phyloP scores from a whole-genome alignment of 768 basidiomycete genomes.

The Auriscalpium vulgare region DNA sequence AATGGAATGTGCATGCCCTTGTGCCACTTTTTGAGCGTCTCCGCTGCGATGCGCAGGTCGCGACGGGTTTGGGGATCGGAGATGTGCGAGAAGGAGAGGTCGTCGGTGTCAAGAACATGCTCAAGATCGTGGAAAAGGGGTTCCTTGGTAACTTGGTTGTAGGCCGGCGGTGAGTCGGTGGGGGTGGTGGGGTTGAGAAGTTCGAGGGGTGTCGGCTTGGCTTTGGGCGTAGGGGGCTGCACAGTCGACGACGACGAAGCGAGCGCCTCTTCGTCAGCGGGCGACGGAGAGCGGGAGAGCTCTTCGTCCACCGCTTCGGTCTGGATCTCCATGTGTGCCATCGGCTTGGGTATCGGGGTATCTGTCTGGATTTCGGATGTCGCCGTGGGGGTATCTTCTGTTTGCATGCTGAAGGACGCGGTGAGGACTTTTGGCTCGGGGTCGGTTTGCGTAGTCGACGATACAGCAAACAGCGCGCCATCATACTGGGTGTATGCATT shows the following conservation, averaged over 20 bases:
- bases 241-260: constrained; percentile 67
- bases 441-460: constrained; percentile 52
- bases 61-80: constrained; percentile 10
- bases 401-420: constrained; percentile 48
- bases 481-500: constrained; percentile 73
- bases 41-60: constrained; percentile 45
- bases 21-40: constrained; percentile 66
- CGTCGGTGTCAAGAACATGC: constrained; percentile 8
- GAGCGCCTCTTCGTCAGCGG: constrained; percentile 36
- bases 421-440: constrained; percentile 41
- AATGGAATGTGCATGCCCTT: constrained; percentile 42
- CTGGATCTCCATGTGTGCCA: constrained; percentile 12
- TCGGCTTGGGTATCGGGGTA: neutral
- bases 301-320: constrained; percentile 31
- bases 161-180: constrained; percentile 65
- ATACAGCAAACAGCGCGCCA: constrained; percentile 38
- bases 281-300: constrained; percentile 38
- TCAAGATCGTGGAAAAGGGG: constrained; percentile 18
- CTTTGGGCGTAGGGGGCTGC: constrained; percentile 64
- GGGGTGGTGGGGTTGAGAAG: constrained; percentile 13
- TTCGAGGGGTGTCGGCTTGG: constrained; percentile 34
- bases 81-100: constrained; percentile 13
- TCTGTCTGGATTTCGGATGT: constrained; percentile 48
- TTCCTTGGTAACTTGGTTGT: constrained; percentile 46
- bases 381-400: constrained; percentile 35